A percentile compares a stretch with the other conserved stretches of the same genome.
Evolutionary conservation across 2,329 filamentous ascomycete genomes (phyloP).

Genomic region (Botrytis fragariae): DNA sequence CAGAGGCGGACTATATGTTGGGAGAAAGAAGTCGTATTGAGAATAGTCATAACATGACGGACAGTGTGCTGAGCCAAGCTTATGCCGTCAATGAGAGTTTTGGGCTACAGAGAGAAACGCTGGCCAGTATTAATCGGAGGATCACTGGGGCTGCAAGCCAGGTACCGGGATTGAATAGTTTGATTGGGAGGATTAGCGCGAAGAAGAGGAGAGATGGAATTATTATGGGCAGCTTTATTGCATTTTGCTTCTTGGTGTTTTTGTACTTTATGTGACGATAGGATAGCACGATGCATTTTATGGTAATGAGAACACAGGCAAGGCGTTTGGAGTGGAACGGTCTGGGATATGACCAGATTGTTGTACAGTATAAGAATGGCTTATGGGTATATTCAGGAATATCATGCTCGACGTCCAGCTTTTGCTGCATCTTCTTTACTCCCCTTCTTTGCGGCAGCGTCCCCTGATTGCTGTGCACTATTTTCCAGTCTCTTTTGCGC

Average conservation of each 20-base stretch:
- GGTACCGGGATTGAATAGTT: conserved; percentile 85
- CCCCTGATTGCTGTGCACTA: not conserved
- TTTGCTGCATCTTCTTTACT: not conserved
- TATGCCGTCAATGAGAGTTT: conserved; percentile 97
- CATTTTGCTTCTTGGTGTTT: conserved; percentile 84
- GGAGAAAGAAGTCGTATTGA: conserved; percentile 84
- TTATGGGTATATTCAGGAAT: conserved; percentile 29
- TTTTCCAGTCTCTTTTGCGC: not conserved
- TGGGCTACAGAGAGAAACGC: conserved; percentile 77
- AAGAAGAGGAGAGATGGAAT: conserved; percentile 95
- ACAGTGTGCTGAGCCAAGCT: conserved; percentile 88
- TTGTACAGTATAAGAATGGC: conserved; percentile 33
- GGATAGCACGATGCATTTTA: conserved; percentile 19
- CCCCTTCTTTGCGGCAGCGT: conserved; percentile 1
- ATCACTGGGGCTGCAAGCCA: conserved; percentile 88
- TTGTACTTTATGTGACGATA: conserved; percentile 67
- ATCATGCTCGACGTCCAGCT: conserved; percentile 26
- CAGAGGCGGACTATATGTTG: conserved; percentile 96
- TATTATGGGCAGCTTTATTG: conserved; percentile 88
- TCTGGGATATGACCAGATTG: conserved; percentile 26
- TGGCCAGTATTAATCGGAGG: conserved; percentile 83
- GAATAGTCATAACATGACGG: conserved; percentile 83
- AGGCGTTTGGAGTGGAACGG: conserved; percentile 16
- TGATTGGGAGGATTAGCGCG: conserved; percentile 89
- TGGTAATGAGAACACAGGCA: conserved; percentile 24